These are phyloP conservation scores for Apophysomyces variabilis DNA, from an alignment of 371 early-diverging fungal species.

Conservation along the genomic window DNA sequence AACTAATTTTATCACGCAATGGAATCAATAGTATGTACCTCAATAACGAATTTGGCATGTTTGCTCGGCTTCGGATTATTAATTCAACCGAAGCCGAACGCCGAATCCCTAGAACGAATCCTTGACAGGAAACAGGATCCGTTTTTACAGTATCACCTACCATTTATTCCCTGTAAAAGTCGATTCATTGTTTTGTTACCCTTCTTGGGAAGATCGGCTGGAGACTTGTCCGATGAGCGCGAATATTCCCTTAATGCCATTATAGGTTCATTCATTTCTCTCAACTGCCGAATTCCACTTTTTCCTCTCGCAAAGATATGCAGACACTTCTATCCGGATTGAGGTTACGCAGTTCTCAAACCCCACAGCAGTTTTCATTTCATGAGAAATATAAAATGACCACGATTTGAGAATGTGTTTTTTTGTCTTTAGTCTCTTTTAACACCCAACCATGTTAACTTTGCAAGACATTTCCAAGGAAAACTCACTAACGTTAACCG, in stretches of 20 bases:
- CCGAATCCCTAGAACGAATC: too few species aligned
- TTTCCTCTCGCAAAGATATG: background rate
- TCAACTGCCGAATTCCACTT: background rate
- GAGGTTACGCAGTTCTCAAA: too few species aligned
- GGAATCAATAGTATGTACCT: too few species aligned
- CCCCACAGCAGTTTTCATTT: too few species aligned
- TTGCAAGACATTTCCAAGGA: background rate
- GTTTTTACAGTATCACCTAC: too few species aligned
- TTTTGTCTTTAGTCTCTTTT: background rate
- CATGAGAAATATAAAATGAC: too few species aligned
- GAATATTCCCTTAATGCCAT: background rate
- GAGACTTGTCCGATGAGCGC: background rate
- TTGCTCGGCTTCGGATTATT: too few species aligned
- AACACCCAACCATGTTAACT: background rate
- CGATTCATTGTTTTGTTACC: background rate
- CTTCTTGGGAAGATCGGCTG: background rate
- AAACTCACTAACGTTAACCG: background rate
- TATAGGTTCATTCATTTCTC: background rate
- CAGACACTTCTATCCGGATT: background rate
- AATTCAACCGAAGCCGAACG: too few species aligned
- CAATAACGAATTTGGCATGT: too few species aligned
- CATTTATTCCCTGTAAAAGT: background rate
- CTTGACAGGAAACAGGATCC: too few species aligned
- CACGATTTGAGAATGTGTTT: background rate
- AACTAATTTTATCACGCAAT: too few species aligned